Base-by-base conservation (phyloP, 352 stramenopile genomes). In the Phytophthora multivora region DNA sequence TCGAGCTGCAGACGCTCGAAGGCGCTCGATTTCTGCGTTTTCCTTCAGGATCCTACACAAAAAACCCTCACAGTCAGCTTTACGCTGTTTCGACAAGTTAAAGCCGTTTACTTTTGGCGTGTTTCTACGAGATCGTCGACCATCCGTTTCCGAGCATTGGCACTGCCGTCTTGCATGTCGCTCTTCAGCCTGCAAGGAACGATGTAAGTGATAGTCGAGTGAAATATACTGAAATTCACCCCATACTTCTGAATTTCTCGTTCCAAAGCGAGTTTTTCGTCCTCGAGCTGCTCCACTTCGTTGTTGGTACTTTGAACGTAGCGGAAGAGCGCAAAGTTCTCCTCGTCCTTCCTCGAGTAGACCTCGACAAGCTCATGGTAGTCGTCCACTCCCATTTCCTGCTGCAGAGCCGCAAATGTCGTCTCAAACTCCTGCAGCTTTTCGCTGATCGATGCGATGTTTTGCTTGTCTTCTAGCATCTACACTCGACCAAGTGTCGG, bases 301-400 rank as follows among this genome's bases (percentile, higher is more conserved):
- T 90, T 91, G 61, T 83, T 91, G 13, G 88, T 80, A 47, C 70
- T 91, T 45, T 93, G 84, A 33, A 93, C 77, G 59, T 93, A 91
- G 48, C 80, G 78, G 31, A 90, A 93, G 39, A 90, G 73, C 5
- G 84, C 79, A 51, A 93, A 91, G 52, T 93, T 91, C 23, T 93
- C 81, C 40, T 91, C 84, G 50, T 93, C 84, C 35, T 83, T 84
- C 51, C 79, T 90, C 1, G 73, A 77, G 62, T 93, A 90, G 25
- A 84, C 71, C 15, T 63, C 58, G 5, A 89, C 54, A 6, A 91
- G 28, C 15, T 86, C 73, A 45, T 88, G 83, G 48, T 80, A 89
- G 60, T 90, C 77, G 36, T 80, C 71, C 12, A 83, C 76, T 4
- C 71, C 79, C 77, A 90, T 84, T 61, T 90, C 77, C 36, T 86